Conservation (phyloP, 352 stramenopile species). For the Globisporangium irregulare region DNA sequence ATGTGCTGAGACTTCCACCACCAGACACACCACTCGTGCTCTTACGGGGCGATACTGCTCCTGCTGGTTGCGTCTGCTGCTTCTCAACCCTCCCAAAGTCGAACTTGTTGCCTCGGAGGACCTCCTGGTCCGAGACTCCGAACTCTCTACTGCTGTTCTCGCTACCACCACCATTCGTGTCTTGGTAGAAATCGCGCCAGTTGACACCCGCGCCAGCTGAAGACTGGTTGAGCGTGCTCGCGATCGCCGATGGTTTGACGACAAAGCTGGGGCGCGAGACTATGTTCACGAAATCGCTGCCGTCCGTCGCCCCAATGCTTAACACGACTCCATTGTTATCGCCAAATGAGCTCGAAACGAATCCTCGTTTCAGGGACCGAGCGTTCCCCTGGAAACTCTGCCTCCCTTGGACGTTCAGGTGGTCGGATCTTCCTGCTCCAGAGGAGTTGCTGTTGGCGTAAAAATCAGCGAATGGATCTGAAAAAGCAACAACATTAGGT, state of each 20-base stretch:
- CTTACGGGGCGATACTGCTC: conserved; percentile 2
- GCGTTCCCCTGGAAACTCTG: neutral
- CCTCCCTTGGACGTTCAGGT: neutral
- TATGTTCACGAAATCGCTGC: conserved; percentile 28
- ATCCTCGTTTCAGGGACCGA: neutral
- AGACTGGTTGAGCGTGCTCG: neutral
- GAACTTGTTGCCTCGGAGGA: conserved; percentile 7
- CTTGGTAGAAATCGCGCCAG: conserved; percentile 10
- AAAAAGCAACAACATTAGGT: too few relatives aligned
- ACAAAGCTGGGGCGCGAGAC: conserved; percentile 17
- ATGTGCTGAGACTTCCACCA: neutral
- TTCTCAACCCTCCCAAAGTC: conserved; percentile 6
- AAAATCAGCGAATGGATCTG: neutral
- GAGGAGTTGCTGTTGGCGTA: neutral
- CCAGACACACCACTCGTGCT: neutral
- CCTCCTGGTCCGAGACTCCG: neutral
- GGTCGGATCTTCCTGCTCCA: neutral
- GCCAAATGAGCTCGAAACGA: conserved; percentile 9
- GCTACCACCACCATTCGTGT: neutral
- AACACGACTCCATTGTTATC: conserved; percentile 24
- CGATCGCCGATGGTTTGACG: conserved; percentile 1
- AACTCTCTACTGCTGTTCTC: neutral
- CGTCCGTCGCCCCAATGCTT: conserved; percentile 25
- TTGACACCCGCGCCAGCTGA: neutral
- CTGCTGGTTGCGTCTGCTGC: neutral